Evolutionary conservation across 176 grass and related monocot species (phyloP).

Genomic region (Aegilops sharonensis): DNA sequence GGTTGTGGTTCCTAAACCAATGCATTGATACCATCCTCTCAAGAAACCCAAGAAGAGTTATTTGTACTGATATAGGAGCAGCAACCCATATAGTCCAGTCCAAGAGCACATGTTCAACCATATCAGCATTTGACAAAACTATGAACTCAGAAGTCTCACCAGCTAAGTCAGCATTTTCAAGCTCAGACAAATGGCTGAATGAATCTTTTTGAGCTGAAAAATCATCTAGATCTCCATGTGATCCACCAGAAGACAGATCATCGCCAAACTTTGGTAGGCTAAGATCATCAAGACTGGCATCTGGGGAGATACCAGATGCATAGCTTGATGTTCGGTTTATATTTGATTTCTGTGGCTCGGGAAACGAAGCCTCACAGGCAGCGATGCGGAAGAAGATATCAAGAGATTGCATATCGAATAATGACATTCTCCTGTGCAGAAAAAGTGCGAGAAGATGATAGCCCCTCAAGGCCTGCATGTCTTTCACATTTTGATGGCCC

Average conservation of each 20-base stretch:
- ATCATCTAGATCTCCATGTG: slow-evolving; percentile 79
- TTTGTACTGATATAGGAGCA: slow-evolving; percentile 91
- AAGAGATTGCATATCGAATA: slow-evolving; percentile 98
- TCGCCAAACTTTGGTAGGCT: slow-evolving; percentile 77
- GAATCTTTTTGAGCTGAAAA: slow-evolving; percentile 87
- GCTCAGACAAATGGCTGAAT: slow-evolving; percentile 94
- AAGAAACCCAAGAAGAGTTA: slow-evolving; percentile 92
- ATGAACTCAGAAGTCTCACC: slow-evolving; percentile 87
- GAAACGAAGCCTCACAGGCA: slow-evolving; percentile 96
- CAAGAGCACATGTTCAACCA: slow-evolving; percentile 97
- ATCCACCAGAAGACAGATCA: slow-evolving; percentile 88
- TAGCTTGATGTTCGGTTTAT: slow-evolving; percentile 68
- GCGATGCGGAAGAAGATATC: slow-evolving; percentile 99
- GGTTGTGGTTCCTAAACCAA: slow-evolving; percentile 95
- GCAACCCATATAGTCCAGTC: slow-evolving; percentile 99
- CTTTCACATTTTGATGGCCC: slow-evolving; percentile 85
- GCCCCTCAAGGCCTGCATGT: slow-evolving; percentile 89
- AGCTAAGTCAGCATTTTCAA: slow-evolving; percentile 76
- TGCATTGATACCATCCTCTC: slow-evolving; percentile 99
- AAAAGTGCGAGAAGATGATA: slow-evolving; percentile 98
- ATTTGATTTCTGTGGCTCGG: slow-evolving; percentile 74
- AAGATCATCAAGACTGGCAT: slow-evolving; percentile 81
- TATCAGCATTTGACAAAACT: slow-evolving; percentile 98
- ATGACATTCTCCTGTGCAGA: slow-evolving; percentile 77
- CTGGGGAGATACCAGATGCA: slow-evolving; percentile 64